Base-by-base conservation (phyloP, 2,329 filamentous ascomycete species). In the Tolypocladium guangdongense region DNA sequence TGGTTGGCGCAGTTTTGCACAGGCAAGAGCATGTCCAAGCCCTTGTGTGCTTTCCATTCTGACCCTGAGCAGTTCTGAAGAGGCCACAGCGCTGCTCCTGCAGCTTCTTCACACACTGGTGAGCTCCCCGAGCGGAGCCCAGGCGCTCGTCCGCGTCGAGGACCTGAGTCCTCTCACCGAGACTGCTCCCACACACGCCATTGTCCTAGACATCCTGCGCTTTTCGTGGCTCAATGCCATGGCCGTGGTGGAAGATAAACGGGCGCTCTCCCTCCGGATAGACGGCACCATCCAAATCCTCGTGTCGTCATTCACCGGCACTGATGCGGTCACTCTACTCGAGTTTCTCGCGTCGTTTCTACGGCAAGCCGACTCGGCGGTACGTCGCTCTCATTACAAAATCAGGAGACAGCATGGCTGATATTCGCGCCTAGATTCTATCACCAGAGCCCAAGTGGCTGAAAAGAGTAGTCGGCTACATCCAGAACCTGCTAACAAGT, bases 321-420 rank as follows among this genome's bases (percentile, higher is more conserved):
- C 81, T 11, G 81, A 85, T 61, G 80, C 74, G 5, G 78, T 81
- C 4, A 84, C 79, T 0, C 68, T 86, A 4, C 67, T 86, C 2
- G 71, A 71, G 39, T 84, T 84, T 59, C 59, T 83, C n/a, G 77
- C 74, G 18, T 68, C 69, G 45, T 68, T 82, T 46, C 64, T 86
- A 3, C 71, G 75, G 6, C 75, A 74, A 49, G 67, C 80, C 11
- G 68, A 76, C 24, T 66, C 72, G 14, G 65, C 70, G 56, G 81
- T 82, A 66, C 61, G 73, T 66, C 20, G 6, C 8, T 7, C 2
- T 18, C 7, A 3, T 16, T 11, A n/a, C 2, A 43, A 10, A 2
- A 1, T 2, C 24, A 8, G 6, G 16, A 32, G 8, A 32, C 10
- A 32, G 18, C 12, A 20, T 16, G 24, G 24, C 41, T 52, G n/a